Evolutionary conservation across 495 filamentous ascomycete genomes (phyloP), one percentile per base, ranked within the genome.

Genomic region (Apodospora peruviana): DNA sequence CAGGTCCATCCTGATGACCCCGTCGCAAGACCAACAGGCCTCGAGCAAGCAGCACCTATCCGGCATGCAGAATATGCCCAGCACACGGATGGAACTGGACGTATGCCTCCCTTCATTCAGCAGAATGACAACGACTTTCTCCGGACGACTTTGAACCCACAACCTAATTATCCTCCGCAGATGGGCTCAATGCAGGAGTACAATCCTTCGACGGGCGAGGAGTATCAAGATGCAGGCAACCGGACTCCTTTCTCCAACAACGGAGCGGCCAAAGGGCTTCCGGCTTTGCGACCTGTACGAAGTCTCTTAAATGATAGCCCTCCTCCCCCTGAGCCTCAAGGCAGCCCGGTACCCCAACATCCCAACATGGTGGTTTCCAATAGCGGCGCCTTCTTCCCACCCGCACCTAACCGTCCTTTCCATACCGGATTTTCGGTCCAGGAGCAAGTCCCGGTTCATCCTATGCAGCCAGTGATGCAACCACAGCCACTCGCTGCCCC

Each of bases 231-330:
- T 16, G n/a, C 50, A 29, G 23, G 39, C 21, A 48, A 43, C 21
- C 55, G 61, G 8, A 60, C 58, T 2, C 58, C 63, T 2, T 62
- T 62, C 20, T 55, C 56, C n/a, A 60, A 51, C 43, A 40, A 48
- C 2, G 50, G 34, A 1, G 22, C 52, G 16, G 36, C 49, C 40
- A 64, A 62, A 24, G 55, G 59, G 19, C 62, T 74, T 20, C 71
- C 71, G 0, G 69, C 71, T 0, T 40, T 74, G n/a, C 65, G 71
- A n/a, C 71, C 71, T 14, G 58, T 69, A 39, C 60, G 57, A 12
- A 52, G 47, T 19, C 35, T 60, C 5, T n/a, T 58, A 16, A 56
- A 53, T 23, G 62, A 66, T 9, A 20, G 25, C 4, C 40, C 60
- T 1, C 53, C 60, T 3, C n/a, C n/a, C n/a, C 52, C 59, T 5